Evolutionary conservation across 1,139 yeast species (phyloP).

Genomic region (Dujonia santamariae): DNA sequence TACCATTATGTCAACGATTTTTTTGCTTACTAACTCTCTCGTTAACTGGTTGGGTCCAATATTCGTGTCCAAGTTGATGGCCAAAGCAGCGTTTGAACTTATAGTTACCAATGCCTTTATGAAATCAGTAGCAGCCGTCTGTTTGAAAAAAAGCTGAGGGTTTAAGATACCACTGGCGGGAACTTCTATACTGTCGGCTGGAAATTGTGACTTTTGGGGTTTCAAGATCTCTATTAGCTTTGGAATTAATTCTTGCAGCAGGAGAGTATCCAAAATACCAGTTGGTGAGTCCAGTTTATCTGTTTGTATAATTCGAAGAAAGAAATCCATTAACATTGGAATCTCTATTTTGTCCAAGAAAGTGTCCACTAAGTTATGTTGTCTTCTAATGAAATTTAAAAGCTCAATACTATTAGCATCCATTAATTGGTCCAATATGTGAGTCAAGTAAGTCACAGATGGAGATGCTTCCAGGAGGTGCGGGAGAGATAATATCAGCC

Average conservation of each 20-base stretch:
- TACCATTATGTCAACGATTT: conserved; percentile 34
- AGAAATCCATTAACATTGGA: conserved; percentile 55
- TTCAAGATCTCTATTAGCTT: conserved; percentile 50
- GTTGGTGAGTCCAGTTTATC: conserved; percentile 66
- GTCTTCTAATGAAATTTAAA: conserved; percentile 52
- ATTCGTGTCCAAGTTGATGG: conserved; percentile 46
- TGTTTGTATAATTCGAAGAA: conserved; percentile 58
- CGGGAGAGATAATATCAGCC: conserved; percentile 40
- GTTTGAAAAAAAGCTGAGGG: conserved; percentile 54
- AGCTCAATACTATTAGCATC: conserved; percentile 47
- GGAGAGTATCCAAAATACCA: conserved; percentile 54
- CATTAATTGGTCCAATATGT: conserved; percentile 45
- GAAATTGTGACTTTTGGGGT: conserved; percentile 40
- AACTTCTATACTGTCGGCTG: conserved; percentile 1
- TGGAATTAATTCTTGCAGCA: conserved; percentile 49
- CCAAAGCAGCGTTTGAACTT: conserved; percentile 64
- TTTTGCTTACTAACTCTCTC: conserved; percentile 41
- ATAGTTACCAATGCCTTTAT: conserved; percentile 90
- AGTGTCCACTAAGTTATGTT: conserved; percentile 49
- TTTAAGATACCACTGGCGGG: conserved; percentile 23
- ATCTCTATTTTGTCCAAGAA: conserved; percentile 55
- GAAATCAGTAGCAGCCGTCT: conserved; percentile 94
- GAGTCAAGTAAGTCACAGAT: conserved; percentile 38
- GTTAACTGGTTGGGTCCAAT: conserved; percentile 48
- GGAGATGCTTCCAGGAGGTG: conserved; percentile 40